Conservation (phyloP, 2,329 filamentous ascomycete genomes). For the Scedosporium boydii region DNA sequence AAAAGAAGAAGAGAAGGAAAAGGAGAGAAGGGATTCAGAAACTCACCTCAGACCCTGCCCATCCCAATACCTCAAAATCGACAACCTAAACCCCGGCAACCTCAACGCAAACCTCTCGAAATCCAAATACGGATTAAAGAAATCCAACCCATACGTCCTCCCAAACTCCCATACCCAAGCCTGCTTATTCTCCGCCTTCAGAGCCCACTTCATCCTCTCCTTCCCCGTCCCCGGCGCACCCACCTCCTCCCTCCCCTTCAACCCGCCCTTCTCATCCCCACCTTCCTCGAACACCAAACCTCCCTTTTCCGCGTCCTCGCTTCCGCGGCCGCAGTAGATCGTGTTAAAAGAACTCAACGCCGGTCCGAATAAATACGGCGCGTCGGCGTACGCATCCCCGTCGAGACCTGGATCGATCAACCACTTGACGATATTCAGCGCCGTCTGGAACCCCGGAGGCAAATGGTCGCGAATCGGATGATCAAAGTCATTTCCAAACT, state of each 20-base stretch:
- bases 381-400: slow-evolving; percentile 79
- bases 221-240: slow-evolving; percentile 44
- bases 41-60: slow-evolving; percentile 61
- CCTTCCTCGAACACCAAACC: slow-evolving; percentile 57
- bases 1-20: background rate
- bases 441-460: slow-evolving; percentile 77
- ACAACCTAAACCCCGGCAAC: slow-evolving; percentile 63
- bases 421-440: slow-evolving; percentile 79
- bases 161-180: slow-evolving; percentile 47
- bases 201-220: slow-evolving; percentile 50
- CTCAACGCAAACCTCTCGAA: slow-evolving; percentile 65
- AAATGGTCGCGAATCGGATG: slow-evolving; percentile 77
- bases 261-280: slow-evolving; percentile 44
- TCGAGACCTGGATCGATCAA: slow-evolving; percentile 86
- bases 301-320: slow-evolving; percentile 35
- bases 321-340: slow-evolving; percentile 52
- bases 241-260: slow-evolving; percentile 30
- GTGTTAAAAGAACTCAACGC: slow-evolving; percentile 73
- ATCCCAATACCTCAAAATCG: slow-evolving; percentile 72
- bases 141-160: slow-evolving; percentile 48
- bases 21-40: background rate
- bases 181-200: slow-evolving; percentile 37
- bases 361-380: slow-evolving; percentile 77
- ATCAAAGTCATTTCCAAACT: slow-evolving; percentile 96
- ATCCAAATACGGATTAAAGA: slow-evolving; percentile 88